Conservation (phyloP, 177 flowering plant species). For the Telopea speciosissima region DNA sequence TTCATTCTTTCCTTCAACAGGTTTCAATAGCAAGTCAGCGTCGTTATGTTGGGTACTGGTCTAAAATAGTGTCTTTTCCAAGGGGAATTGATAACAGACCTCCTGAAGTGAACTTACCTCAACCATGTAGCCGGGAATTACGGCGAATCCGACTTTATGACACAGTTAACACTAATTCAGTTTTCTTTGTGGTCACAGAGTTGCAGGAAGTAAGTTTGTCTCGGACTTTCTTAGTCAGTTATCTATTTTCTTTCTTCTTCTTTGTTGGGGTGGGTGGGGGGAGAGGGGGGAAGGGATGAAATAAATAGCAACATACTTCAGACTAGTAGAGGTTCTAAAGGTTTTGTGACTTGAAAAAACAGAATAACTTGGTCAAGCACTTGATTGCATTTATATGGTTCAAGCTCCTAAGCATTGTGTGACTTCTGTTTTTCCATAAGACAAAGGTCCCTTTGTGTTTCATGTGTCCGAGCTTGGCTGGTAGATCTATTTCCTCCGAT, state of each 20-base stretch:
- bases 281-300: background rate
- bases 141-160: constrained; percentile 67
- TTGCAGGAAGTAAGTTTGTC: constrained; percentile 41
- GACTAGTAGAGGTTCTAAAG: background rate
- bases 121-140: constrained; percentile 50
- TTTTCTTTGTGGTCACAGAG: constrained; percentile 61
- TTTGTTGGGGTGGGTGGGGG: too few species aligned
- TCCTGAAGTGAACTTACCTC: constrained; percentile 51
- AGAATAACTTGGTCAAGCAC: background rate
- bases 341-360: background rate
- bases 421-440: background rate
- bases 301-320: background rate
- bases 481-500: background rate
- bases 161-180: constrained; percentile 38
- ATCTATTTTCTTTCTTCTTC: background rate
- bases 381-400: background rate
- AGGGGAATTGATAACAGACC: constrained; percentile 26
- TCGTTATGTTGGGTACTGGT: constrained; percentile 80
- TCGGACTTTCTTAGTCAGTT: background rate
- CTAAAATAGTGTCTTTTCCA: constrained; percentile 33
- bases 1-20: constrained; percentile 27
- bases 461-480: background rate
- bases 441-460: background rate
- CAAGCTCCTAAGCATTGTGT: background rate
- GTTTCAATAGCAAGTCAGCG: constrained; percentile 89